Conservation (phyloP, 257 asterid species). For the Nicotiana noctiflora region DNA sequence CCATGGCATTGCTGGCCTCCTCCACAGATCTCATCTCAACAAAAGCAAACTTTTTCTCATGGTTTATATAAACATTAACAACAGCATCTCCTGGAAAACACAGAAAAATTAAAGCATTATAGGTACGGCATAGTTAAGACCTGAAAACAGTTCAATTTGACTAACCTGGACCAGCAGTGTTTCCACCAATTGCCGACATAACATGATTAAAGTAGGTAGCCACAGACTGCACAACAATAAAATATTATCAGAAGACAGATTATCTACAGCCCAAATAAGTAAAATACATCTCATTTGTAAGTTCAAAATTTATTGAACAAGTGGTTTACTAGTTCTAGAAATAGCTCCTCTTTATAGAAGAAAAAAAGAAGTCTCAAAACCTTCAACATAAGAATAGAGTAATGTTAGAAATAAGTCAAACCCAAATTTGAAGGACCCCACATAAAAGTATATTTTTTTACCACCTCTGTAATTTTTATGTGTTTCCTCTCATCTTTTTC, state of each 20-base stretch:
- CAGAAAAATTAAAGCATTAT: not conserved
- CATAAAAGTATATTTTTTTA: not conserved
- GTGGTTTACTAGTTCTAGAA: not conserved
- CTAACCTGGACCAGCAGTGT: slow-evolving; percentile 98
- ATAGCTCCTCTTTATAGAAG: not conserved
- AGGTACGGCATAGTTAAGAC: not conserved
- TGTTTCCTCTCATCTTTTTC: not conserved
- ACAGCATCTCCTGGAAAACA: slow-evolving; percentile 86
- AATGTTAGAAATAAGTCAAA: not conserved
- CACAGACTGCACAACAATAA: slow-evolving; percentile 54
- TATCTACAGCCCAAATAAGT: not conserved
- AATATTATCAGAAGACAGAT: not conserved
- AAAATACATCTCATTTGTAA: not conserved
- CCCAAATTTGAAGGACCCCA: not conserved
- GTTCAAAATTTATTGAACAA: not conserved
- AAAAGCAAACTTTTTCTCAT: slow-evolving; percentile 74
- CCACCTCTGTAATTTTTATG: not conserved
- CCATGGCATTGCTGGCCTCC: slow-evolving; percentile 81
- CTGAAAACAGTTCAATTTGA: not conserved
- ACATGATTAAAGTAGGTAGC: slow-evolving; percentile 96
- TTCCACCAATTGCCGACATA: slow-evolving; percentile 95
- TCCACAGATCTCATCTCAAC: slow-evolving; percentile 82
- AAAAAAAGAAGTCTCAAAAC: not conserved
- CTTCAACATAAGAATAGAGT: not conserved
- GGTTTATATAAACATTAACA: slow-evolving; percentile 78